Percentiles rank a stretch among this genome's conserved stretches.
Conservation (phyloP, 441 rosid species). For the Adansonia rubrostipa region DNA sequence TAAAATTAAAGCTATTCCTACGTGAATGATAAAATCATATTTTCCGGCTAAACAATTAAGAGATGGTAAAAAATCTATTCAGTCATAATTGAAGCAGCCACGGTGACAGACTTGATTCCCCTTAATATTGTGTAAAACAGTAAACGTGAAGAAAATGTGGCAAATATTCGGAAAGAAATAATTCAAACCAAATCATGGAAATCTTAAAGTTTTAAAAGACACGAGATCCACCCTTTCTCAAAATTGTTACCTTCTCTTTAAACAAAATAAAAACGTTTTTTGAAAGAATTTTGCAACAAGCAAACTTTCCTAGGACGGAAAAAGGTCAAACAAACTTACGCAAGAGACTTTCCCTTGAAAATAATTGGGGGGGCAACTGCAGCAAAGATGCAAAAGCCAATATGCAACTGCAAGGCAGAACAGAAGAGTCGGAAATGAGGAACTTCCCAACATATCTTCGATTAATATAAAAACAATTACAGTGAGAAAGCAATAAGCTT, state of each 20-base stretch:
- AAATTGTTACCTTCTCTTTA: neutral
- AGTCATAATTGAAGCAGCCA: neutral
- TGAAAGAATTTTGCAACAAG: neutral
- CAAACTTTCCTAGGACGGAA: neutral
- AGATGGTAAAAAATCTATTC: neutral
- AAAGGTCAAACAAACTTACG: constrained; percentile 56
- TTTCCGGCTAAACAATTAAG: neutral
- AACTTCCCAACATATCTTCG: constrained; percentile 24
- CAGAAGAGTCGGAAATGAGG: constrained; percentile 22
- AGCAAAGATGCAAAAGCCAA: constrained; percentile 84
- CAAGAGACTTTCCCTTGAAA: constrained; percentile 93
- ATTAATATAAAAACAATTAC: constrained; percentile 23
- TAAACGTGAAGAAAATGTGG: neutral
- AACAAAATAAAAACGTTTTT: neutral
- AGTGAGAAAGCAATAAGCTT: constrained; percentile 35
- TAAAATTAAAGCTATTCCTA: neutral
- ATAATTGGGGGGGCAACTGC: constrained; percentile 92
- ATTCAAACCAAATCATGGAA: neutral
- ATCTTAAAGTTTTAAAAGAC: neutral
- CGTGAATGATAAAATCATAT: neutral
- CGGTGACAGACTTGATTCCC: neutral
- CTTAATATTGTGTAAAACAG: neutral
- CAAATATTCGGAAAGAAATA: neutral
- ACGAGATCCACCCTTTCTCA: neutral
- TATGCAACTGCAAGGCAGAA: constrained; percentile 67